A percentile compares a stretch with the other conserved stretches of the same genome.
Evolutionary conservation across 257 asterid species (phyloP).

Genomic region (Plectranthus barbatus): DNA sequence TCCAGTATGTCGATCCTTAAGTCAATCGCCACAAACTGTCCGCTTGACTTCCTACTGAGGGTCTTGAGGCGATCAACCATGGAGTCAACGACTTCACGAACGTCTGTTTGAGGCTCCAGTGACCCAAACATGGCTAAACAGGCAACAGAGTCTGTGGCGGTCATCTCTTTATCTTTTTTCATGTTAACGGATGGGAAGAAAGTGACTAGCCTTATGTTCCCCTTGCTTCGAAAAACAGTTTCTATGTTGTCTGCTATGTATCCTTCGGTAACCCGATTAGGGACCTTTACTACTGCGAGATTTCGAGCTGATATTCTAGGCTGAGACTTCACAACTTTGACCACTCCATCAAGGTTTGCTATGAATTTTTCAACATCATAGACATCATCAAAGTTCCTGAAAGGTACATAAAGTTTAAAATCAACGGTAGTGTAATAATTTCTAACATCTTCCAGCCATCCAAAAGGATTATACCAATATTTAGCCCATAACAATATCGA

Average conservation of each 20-base stretch:
- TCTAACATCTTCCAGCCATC: not conserved
- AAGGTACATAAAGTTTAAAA: not conserved
- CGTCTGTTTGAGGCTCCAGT: slow-evolving; percentile 68
- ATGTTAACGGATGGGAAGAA: slow-evolving; percentile 87
- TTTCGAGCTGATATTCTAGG: slow-evolving; percentile 54
- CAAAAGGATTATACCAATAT: not conserved
- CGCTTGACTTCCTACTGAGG: slow-evolving; percentile 68
- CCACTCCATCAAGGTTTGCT: slow-evolving; percentile 61
- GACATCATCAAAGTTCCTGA: slow-evolving; percentile 65
- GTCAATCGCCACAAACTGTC: slow-evolving; percentile 85
- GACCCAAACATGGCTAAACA: slow-evolving; percentile 93
- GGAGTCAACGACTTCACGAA: slow-evolving; percentile 78
- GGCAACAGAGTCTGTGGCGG: slow-evolving; percentile 51
- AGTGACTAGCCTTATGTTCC: slow-evolving; percentile 70
- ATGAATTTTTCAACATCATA: slow-evolving; percentile 57
- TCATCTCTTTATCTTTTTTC: slow-evolving; percentile 57
- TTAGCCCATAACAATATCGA: not conserved
- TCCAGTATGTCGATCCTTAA: slow-evolving; percentile 77
- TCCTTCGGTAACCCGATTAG: slow-evolving; percentile 72
- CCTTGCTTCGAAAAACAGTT: slow-evolving; percentile 63
- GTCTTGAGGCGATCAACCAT: slow-evolving; percentile 71
- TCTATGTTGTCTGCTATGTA: slow-evolving; percentile 57
- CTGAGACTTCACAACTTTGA: slow-evolving; percentile 56
- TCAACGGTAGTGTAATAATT: slow-evolving; percentile 4
- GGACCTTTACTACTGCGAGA: slow-evolving; percentile 77